phyloP scores from a whole-genome alignment of 352 stramenopile genomes.

The Phytophthora ramorum region DNA sequence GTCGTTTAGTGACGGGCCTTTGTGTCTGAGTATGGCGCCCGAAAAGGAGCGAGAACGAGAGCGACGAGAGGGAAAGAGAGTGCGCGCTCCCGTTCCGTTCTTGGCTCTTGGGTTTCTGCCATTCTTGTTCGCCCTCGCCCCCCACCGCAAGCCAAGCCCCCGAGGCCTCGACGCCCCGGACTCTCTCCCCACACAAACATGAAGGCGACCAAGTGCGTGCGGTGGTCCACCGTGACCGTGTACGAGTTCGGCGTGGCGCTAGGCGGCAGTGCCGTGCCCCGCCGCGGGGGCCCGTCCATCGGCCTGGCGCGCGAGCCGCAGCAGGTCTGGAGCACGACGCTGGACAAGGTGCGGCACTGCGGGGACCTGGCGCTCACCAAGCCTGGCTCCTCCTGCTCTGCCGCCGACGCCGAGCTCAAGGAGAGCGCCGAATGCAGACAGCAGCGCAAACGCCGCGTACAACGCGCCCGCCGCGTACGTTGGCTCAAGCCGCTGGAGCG shows the following conservation, averaged over 20 bases:
- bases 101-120: background rate
- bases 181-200: no score
- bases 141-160: background rate
- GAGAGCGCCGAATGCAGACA: conserved; percentile 17
- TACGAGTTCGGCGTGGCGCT: no score
- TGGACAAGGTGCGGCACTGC: conserved; percentile 44
- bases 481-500: no score
- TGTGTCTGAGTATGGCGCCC: conserved; percentile 29
- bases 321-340: no score
- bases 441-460: conserved; percentile 5
- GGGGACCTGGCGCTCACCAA: conserved; percentile 32
- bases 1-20: conserved; percentile 25
- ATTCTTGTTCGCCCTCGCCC: conserved; percentile 14
- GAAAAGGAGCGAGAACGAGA: conserved; percentile 24
- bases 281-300: no score
- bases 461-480: no score
- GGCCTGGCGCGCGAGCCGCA: no score
- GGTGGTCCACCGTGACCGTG: no score
- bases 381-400: background rate
- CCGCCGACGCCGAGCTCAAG: conserved; percentile 12
- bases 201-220: no score
- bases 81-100: background rate
- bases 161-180: background rate
- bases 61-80: conserved; percentile 25
- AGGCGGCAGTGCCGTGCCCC: no score